Base-by-base conservation (phyloP, 1,284 basidiomycete genomes). In the Heterobasidion irregulare region DNA sequence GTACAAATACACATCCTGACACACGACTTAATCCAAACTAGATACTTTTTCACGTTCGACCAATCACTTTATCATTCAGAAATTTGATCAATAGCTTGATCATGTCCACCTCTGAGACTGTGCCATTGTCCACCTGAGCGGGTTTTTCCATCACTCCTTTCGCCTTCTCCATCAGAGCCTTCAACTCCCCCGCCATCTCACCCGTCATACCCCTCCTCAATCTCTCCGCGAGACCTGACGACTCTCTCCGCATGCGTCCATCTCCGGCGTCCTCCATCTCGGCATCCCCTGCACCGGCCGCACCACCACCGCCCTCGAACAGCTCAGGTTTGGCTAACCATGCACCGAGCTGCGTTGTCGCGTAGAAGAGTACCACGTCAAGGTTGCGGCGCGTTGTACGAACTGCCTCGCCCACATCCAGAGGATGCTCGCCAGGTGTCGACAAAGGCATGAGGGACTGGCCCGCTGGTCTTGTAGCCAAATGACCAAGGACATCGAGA, bases 171-270 rank as follows among this genome's bases (percentile, higher is more conserved):
- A 92, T 59, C 63, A 92, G 69, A 8, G 77, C 73, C 62, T 83
- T 81, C 55, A 92, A 62, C 67, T 93, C 91, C 2, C 76, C 75
- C 47, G 82, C 82, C 76, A 93, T 83, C 71, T 92, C 89, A 1
- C 85, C 83, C 12, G 85, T 82, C 79, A 89, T 84, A 0, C 87
- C 84, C 60, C 86, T 72, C 60, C 85, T 72, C 61, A 88, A 65
- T 50, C 85, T 73, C 60, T 86, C 84, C 58, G 80, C 80, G 67
- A 86, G 70, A 57, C 79, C 72, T 62, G 75, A 65, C 52, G 81
- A 75, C 47, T 73, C 69, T 59, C 77, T 67, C 47, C 75, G 68
- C 8, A 53, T 16, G 10, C 49, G 46, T 10, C 15, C 53, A 64
- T 72, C 75, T n/a, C 13, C 33, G 8, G 8, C 2, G 10, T 35